Evolutionary conservation across 192 early-diverging fungal species (phyloP), one percentile per base, ranked within the genome.

Genomic region (Coemansia sp.): DNA sequence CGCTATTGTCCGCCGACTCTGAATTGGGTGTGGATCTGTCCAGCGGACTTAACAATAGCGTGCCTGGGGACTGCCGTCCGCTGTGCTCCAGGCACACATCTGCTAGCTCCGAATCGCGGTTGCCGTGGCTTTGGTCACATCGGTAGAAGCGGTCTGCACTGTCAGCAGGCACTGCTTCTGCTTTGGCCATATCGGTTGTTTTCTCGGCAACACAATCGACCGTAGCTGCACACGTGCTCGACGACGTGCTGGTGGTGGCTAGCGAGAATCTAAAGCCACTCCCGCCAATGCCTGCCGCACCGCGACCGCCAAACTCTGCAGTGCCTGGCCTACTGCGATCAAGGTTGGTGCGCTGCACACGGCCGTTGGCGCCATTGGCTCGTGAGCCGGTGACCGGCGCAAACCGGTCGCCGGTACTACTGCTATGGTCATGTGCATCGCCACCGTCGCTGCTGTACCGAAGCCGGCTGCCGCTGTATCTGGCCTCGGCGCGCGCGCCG

Each of bases 371-470:
- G 11, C 26, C 17, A 8, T 26, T 31, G 17, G 6, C 14, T n/a
- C 53, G 55, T 9, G 56, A 55, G 34, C 25, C 43, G 40, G 63
- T 74, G 21, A 67, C 70, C 0, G 70, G 70, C 4, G 64, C 64
- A 39, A 74, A 67, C 17, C 59, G 23, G 23, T 50, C 62, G 42
- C 56, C 44, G 2, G 50, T 39, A 36, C 48, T 50, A 47, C 47
- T 46, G 55, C 55, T n/a, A 17, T 8, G 28, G 14, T 22, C 25
- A 27, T 40, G 44, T 29, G 19, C 26, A 8, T 25, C 31, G 43
- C 9, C 21, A 22, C 35, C 35, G 36, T 36, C 42, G 35, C 23
- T 34, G 55, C 43, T 38, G 43, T 22, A 30, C 27, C 53, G 42
- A 17, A 36, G 20, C 34, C 39, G n/a, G 22, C 55, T 28, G 12